Evolutionary conservation across 192 early-diverging fungal genomes (phyloP).

Genomic region (Podila clonocystis): DNA sequence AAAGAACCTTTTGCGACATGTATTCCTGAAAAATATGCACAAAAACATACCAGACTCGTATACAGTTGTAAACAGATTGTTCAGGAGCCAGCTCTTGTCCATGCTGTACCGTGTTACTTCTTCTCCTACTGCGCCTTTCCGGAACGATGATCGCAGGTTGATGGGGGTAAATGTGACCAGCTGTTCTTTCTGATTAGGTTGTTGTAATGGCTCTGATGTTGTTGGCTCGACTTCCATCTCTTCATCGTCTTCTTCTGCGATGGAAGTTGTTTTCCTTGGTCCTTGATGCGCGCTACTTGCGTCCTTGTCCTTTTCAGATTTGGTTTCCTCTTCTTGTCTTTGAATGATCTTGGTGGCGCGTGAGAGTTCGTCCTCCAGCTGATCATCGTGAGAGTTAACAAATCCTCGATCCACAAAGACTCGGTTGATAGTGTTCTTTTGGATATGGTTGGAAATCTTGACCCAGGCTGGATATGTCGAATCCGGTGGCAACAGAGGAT

Average conservation of each 20-base stretch:
- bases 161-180: constrained; percentile 72
- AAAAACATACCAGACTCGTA: constrained; percentile 58
- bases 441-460: constrained; percentile 77
- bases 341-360: constrained; percentile 64
- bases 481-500: constrained; percentile 74
- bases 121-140: constrained; percentile 68
- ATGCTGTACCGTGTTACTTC: constrained; percentile 81
- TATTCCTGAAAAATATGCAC: not conserved
- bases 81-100: constrained; percentile 91
- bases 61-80: constrained; percentile 54
- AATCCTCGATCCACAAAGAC: constrained; percentile 21
- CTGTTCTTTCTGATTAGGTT: constrained; percentile 6
- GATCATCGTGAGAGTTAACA: constrained; percentile 61
- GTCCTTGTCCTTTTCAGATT: constrained; percentile 39
- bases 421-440: constrained; percentile 14
- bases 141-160: constrained; percentile 87
- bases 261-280: constrained; percentile 12
- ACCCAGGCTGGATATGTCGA: constrained; percentile 80
- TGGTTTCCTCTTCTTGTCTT: constrained; percentile 65
- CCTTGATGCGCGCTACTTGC: constrained; percentile 15
- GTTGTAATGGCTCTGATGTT: not conserved
- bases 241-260: constrained; percentile 26
- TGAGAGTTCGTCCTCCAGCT: constrained; percentile 49
- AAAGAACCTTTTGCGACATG: constrained; percentile 74
- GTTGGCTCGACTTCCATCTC: constrained; percentile 10